Evolutionary conservation across 768 basidiomycete genomes (phyloP).

Genomic region (Solioccasus polychromus): DNA sequence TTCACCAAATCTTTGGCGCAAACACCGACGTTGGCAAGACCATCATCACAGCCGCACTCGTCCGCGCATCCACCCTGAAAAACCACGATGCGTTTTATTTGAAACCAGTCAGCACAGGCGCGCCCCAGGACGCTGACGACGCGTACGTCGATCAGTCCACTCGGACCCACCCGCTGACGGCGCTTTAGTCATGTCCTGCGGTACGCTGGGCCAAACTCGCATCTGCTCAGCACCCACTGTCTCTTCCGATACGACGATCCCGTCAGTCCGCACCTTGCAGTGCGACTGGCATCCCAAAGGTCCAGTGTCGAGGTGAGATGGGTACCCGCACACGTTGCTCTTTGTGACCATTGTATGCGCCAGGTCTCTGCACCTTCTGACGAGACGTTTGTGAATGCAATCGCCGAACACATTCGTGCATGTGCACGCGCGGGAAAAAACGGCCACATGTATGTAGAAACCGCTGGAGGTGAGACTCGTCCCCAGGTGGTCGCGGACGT

Average conservation of each 20-base stretch:
- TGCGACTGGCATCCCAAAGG: conserved; percentile 41
- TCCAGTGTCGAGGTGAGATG: conserved; percentile 29
- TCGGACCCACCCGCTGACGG: not conserved
- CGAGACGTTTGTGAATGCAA: conserved; percentile 57
- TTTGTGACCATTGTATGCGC: conserved; percentile 2
- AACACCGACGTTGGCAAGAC: conserved; percentile 98
- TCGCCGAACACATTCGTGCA: conserved; percentile 58
- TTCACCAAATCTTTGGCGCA: conserved; percentile 92
- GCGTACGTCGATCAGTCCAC: conserved; percentile 47
- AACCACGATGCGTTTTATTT: conserved; percentile 60
- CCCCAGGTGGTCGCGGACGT: conserved; percentile 9
- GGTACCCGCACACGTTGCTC: not conserved
- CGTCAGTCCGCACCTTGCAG: conserved; percentile 92
- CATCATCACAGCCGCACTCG: conserved; percentile 80
- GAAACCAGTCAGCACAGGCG: conserved; percentile 92
- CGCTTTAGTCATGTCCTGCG: conserved; percentile 61
- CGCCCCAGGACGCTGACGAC: conserved; percentile 78
- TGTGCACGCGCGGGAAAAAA: conserved; percentile 39
- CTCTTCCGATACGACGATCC: conserved; percentile 85
- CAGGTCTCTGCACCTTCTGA: conserved; percentile 52
- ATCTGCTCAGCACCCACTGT: conserved; percentile 59
- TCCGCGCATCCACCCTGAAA: conserved; percentile 66
- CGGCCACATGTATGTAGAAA: conserved; percentile 82
- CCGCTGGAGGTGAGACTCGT: conserved; percentile 83
- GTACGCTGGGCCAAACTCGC: conserved; percentile 40